Base-by-base conservation (phyloP, 257 asterid genomes). In the Coffea eugenioides region DNA sequence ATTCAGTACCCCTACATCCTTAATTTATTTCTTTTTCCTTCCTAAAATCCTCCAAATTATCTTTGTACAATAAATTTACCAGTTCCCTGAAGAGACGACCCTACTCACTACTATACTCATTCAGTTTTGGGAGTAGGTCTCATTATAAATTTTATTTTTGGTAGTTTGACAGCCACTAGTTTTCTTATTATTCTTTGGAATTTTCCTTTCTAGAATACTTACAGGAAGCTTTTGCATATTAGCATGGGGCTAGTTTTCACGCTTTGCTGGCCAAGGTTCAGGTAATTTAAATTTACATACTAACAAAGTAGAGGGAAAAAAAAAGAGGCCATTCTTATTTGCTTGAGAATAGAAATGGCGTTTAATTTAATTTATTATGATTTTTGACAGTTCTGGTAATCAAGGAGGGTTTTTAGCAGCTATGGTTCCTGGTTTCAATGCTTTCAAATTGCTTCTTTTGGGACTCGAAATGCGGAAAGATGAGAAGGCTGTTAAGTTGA, bases 191-290 rank as follows among this genome's bases (percentile, higher is more conserved):
- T 39, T 39, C 41, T 39, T 39, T 39, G 41, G 41, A 39, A 39
- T 39, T 39, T 39, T 39, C 27, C 31, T 76, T 45, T 73, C 41
- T 74, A 89, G 95, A 85, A 85, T 80, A 78, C 87, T 10, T 34
- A 59, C 46, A 82, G 93, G 86, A 88, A 90, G 87, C 87, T 95
- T 78, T 97, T 95, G 39, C 99, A 95, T 85, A 75, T 93, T 52
- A 87, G 93, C 76, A 48, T 92, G 76, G 99, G 99, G 82, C 82
- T 89, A 78, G 93, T 89, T 48, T 95, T 95, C 97, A 92, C 91
- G 97, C 94, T 92, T 76, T 95, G 97, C 91, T 95, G 99, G 99
- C 99, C 98, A 62, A 89, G 93, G 97, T 95, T 93, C 97, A 95
- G 99, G 99, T 95, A 89, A 71, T 27, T 62, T 64, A 78, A 20